phyloP scores from a whole-genome alignment of 805 yeast species.

The Sugiyamaella lignohabitans region DNA sequence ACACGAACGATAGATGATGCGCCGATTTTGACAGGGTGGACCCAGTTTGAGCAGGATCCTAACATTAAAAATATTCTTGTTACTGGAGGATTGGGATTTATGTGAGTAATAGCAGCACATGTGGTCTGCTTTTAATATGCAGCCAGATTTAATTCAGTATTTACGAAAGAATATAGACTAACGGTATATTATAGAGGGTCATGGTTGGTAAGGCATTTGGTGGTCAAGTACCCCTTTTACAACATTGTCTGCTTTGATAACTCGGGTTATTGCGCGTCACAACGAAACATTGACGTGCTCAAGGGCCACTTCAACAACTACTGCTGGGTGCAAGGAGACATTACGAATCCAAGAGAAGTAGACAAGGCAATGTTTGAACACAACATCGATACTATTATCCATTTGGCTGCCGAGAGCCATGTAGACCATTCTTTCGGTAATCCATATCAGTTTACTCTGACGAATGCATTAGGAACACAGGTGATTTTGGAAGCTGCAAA shows the following conservation, averaged over 20 bases:
- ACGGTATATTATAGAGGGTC: constrained; percentile 43
- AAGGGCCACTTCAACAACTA: constrained; percentile 22
- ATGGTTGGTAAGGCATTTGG: constrained; percentile 37
- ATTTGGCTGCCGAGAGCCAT: constrained; percentile 51
- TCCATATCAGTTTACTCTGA: constrained; percentile 39
- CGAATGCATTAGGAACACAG: constrained; percentile 44
- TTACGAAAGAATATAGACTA: too few species aligned
- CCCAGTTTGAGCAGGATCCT: constrained; percentile 13
- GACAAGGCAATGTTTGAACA: constrained; percentile 19
- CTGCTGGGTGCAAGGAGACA: constrained; percentile 33
- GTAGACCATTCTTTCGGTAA: constrained; percentile 46
- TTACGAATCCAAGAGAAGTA: constrained; percentile 29
- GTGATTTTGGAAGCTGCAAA: constrained; percentile 40
- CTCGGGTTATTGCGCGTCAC: constrained; percentile 40
- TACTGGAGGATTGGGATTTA: constrained; percentile 55
- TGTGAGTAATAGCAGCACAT: constrained; percentile 30
- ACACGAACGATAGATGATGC: not conserved
- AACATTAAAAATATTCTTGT: constrained; percentile 32
- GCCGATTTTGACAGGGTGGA: constrained; percentile 8
- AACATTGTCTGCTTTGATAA: constrained; percentile 42
- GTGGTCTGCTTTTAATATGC: too few species aligned
- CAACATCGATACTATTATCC: constrained; percentile 35
- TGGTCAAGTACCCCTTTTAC: constrained; percentile 26
- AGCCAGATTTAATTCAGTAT: too few species aligned
- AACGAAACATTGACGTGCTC: constrained; percentile 30